These are phyloP conservation scores for Trichosporon ovoides DNA, from an alignment of 1,284 basidiomycete species.

Conservation along the genomic window DNA sequence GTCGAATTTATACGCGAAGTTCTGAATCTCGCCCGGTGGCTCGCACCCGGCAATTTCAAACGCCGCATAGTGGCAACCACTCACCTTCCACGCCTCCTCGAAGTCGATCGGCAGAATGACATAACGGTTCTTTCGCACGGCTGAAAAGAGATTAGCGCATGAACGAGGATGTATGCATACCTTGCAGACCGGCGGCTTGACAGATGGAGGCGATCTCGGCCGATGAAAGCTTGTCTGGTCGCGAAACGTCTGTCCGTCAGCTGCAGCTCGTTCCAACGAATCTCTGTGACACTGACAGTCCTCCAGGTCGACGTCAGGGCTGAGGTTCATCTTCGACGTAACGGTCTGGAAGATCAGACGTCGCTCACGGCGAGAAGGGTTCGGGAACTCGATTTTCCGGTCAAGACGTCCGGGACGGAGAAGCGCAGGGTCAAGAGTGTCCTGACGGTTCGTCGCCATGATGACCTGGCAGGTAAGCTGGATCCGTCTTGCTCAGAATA, in stretches of 20 bases:
- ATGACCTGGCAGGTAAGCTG: conserved; percentile 63
- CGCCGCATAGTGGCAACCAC: conserved; percentile 43
- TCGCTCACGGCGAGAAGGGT: conserved; percentile 89
- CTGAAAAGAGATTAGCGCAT: conserved; percentile 49
- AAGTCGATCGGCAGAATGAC: conserved; percentile 96
- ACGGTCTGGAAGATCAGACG: conserved; percentile 98
- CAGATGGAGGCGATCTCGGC: conserved; percentile 95
- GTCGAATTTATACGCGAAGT: conserved; percentile 43
- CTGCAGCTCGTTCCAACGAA: neutral
- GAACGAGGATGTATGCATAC: conserved; percentile 48
- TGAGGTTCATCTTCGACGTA: conserved; percentile 95
- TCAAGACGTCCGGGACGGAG: conserved; percentile 96
- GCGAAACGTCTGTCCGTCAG: conserved; percentile 70
- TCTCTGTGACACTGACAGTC: conserved; percentile 64
- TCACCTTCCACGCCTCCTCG: conserved; percentile 96
- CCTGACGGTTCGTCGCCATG: conserved; percentile 96
- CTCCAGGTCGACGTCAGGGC: conserved; percentile 96
- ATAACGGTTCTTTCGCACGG: conserved; percentile 96
- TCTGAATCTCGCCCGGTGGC: conserved; percentile 11
- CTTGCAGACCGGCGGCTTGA: conserved; percentile 96
- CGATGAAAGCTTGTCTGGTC: conserved; percentile 90
- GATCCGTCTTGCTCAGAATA: neutral
- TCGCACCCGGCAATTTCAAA: conserved; percentile 19
- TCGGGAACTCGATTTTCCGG: conserved; percentile 97
- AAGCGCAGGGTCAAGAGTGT: conserved; percentile 92